A percentile compares a stretch with the other conserved stretches of the same genome.
Conservation (phyloP, 2,329 filamentous ascomycete genomes). For the Paraconiothyrium sp. region DNA sequence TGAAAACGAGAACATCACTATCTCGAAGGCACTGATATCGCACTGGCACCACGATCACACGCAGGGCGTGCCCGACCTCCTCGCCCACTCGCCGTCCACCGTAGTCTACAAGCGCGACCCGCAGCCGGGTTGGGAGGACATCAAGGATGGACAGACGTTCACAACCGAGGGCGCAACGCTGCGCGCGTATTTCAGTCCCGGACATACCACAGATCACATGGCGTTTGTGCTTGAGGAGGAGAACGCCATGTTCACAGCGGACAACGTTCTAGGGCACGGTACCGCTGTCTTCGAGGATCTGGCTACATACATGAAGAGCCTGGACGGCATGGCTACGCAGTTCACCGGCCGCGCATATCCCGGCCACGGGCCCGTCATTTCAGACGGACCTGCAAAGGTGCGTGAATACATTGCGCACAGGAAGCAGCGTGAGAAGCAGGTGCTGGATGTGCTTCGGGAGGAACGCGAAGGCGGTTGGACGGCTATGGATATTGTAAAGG, state of each 20-base stretch:
- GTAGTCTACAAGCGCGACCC: slow-evolving; percentile 74
- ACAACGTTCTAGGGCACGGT: slow-evolving; percentile 88
- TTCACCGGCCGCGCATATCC: slow-evolving; percentile 81
- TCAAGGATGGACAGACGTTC: slow-evolving; percentile 67
- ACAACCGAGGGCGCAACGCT: slow-evolving; percentile 70
- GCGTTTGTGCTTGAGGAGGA: slow-evolving; percentile 79
- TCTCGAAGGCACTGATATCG: slow-evolving; percentile 79
- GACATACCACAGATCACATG: slow-evolving; percentile 87
- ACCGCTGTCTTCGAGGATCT: slow-evolving; percentile 87
- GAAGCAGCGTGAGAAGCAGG: slow-evolving; percentile 72
- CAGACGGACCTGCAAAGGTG: slow-evolving; percentile 76
- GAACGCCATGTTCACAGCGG: slow-evolving; percentile 85
- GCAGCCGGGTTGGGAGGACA: slow-evolving; percentile 58
- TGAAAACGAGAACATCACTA: slow-evolving; percentile 70
- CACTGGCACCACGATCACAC: slow-evolving; percentile 95
- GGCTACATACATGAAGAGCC: slow-evolving; percentile 70
- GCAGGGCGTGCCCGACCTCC: slow-evolving; percentile 76
- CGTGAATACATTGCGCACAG: slow-evolving; percentile 85
- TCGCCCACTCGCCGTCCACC: slow-evolving; percentile 69
- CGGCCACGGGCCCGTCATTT: slow-evolving; percentile 83
- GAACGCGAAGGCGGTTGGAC: slow-evolving; percentile 63
- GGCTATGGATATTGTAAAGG: slow-evolving; percentile 83
- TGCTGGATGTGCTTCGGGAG: slow-evolving; percentile 48
- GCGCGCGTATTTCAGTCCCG: slow-evolving; percentile 72
- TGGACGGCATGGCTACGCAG: slow-evolving; percentile 73